Conservation (phyloP, 768 basidiomycete genomes). For the Suillus decipiens region DNA sequence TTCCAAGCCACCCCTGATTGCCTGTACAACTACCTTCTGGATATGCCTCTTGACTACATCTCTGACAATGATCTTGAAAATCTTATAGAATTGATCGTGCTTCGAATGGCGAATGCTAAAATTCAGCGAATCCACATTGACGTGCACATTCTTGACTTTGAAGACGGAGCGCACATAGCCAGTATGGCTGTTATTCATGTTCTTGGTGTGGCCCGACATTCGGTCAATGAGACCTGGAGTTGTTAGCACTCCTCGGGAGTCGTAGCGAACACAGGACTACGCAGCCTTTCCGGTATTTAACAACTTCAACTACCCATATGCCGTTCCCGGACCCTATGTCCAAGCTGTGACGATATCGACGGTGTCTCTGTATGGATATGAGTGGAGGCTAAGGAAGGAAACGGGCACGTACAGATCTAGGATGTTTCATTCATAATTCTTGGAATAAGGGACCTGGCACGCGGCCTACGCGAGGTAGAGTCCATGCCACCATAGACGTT, state of each 20-base stretch:
- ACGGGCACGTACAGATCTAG: slow-evolving; percentile 61
- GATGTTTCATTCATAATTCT: slow-evolving; percentile 61
- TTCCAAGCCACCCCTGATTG: slow-evolving; percentile 79
- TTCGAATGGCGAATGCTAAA: slow-evolving; percentile 91
- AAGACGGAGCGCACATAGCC: slow-evolving; percentile 77
- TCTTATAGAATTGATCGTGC: slow-evolving; percentile 88
- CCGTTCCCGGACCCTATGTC: no score
- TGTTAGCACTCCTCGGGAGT: no score
- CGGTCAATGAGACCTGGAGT: no score
- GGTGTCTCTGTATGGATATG: slow-evolving; percentile 51
- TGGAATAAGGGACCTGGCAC: slow-evolving; percentile 68
- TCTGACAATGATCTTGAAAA: slow-evolving; percentile 75
- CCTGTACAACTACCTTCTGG: slow-evolving; percentile 59
- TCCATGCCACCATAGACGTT: slow-evolving; percentile 29
- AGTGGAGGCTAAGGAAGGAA: background rate
- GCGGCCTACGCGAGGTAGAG: slow-evolving; percentile 39
- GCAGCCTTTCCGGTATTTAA: no score
- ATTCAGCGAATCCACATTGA: slow-evolving; percentile 85
- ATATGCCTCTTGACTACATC: slow-evolving; percentile 78
- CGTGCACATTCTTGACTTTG: slow-evolving; percentile 67
- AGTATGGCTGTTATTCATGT: no score
- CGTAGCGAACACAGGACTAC: no score
- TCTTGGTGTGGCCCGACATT: no score
- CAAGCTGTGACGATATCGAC: no score
- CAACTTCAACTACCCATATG: no score